Conservation (phyloP, 2,329 filamentous ascomycete species). For the Hypomyces perniciosus region DNA sequence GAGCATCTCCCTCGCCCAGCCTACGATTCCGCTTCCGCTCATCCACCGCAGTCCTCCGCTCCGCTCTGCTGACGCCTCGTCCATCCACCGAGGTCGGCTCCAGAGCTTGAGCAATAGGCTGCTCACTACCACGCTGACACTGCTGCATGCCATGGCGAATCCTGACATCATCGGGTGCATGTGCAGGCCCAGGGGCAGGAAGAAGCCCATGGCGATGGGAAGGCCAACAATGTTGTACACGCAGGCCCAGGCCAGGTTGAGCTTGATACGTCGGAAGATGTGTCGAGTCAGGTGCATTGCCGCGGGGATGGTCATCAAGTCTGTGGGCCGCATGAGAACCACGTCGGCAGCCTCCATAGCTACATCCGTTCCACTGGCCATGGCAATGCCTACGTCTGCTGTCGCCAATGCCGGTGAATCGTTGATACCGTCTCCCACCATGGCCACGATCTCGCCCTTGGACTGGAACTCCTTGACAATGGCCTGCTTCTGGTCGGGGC, state of each 20-base stretch:
- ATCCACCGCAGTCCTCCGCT: constrained; percentile 42
- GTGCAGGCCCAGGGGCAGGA: constrained; percentile 81
- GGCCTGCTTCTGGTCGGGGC: constrained; percentile 82
- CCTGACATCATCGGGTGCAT: constrained; percentile 93
- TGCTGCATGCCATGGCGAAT: constrained; percentile 86
- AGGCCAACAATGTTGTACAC: constrained; percentile 87
- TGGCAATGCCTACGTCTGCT: constrained; percentile 87
- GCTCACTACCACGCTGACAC: constrained; percentile 82
- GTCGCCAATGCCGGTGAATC: constrained; percentile 93
- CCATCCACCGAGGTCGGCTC: constrained; percentile 82
- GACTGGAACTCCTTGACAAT: constrained; percentile 75
- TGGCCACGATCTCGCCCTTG: constrained; percentile 73
- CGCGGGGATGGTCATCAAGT: constrained; percentile 88
- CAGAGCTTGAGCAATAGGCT: constrained; percentile 82
- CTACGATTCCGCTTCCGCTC: constrained; percentile 37
- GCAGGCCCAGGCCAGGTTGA: constrained; percentile 90
- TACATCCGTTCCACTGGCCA: constrained; percentile 88
- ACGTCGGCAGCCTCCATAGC: constrained; percentile 96
- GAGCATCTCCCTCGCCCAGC: constrained; percentile 37
- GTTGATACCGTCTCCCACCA: constrained; percentile 98
- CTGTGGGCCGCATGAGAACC: constrained; percentile 87
- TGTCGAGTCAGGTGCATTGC: constrained; percentile 72
- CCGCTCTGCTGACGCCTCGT: constrained; percentile 58
- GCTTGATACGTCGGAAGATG: constrained; percentile 89
- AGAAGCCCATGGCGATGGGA: constrained; percentile 94